phyloP scores from a whole-genome alignment of 2,329 filamentous ascomycete species.

The Talaromyces sp. region DNA sequence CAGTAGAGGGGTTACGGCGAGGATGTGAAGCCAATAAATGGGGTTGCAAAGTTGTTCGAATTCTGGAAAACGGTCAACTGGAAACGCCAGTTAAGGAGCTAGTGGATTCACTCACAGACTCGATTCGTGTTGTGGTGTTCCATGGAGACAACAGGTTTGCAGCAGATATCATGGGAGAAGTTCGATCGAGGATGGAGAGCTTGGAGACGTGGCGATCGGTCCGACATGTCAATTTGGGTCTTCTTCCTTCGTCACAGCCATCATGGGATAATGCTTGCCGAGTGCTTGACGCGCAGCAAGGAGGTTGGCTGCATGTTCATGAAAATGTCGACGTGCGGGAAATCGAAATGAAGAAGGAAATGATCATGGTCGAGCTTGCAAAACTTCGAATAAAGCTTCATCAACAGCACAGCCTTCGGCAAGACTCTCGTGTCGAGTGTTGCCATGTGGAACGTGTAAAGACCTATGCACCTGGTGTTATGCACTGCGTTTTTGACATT shows the following conservation, averaged over 20 bases:
- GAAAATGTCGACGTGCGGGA: slow-evolving; percentile 58
- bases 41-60: slow-evolving; percentile 58
- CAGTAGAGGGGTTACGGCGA: slow-evolving; percentile 76
- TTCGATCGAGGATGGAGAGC: slow-evolving; percentile 35
- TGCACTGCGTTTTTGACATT: slow-evolving; percentile 66
- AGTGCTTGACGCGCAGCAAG: slow-evolving; percentile 48
- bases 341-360: slow-evolving; percentile 42
- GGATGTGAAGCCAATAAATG: slow-evolving; percentile 73
- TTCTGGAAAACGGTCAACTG: slow-evolving; percentile 40
- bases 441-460: slow-evolving; percentile 58
- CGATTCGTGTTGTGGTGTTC: slow-evolving; percentile 66
- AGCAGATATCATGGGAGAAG: slow-evolving; percentile 39
- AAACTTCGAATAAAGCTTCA: slow-evolving; percentile 23
- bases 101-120: slow-evolving; percentile 38
- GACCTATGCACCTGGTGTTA: slow-evolving; percentile 63
- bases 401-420: slow-evolving; percentile 6
- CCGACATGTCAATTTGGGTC: slow-evolving; percentile 62
- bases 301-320: slow-evolving; percentile 64
- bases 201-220: slow-evolving; percentile 41
- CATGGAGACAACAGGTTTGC: slow-evolving; percentile 68
- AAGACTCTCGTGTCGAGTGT: slow-evolving; percentile 30
- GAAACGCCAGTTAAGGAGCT: slow-evolving; percentile 32
- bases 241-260: slow-evolving; percentile 56
- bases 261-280: slow-evolving; percentile 55
- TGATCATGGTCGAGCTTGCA: slow-evolving; percentile 47